Conservation (phyloP, 2,329 filamentous ascomycete species). For the Ceratocystis alfenasii region DNA sequence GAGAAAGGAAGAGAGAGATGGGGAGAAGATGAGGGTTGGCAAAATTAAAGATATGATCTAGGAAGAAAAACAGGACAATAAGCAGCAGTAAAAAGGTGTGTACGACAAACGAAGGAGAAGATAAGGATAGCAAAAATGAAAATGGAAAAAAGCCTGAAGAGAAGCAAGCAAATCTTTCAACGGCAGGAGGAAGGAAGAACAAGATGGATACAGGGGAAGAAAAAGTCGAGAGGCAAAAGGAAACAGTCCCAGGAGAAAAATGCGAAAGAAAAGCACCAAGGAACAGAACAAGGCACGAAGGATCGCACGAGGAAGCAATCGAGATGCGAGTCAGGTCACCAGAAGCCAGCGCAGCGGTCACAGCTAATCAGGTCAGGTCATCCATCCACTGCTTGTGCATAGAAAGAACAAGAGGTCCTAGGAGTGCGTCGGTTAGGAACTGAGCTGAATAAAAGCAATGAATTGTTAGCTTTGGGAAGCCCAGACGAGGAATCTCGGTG, state of each 20-base stretch:
- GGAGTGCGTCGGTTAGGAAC: no score
- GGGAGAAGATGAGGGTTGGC: neutral
- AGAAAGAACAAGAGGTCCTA: neutral
- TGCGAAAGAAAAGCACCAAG: neutral
- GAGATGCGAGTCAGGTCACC: neutral
- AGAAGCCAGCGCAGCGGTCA: no score
- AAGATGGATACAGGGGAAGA: neutral
- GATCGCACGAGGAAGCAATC: constrained; percentile 5
- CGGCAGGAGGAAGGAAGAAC: neutral
- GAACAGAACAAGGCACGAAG: constrained; percentile 10
- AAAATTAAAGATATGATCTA: neutral
- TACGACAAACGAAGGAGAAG: neutral
- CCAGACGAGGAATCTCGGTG: neutral
- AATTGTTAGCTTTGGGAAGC: neutral
- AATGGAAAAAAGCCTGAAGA: neutral
- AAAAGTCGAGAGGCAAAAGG: neutral
- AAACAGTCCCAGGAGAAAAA: neutral
- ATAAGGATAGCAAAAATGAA: neutral
- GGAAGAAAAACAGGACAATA: neutral
- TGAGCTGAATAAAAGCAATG: no score
- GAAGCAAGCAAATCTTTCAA: neutral
- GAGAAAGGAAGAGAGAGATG: neutral
- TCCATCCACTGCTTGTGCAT: neutral
- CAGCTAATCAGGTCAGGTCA: neutral
- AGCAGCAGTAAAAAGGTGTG: neutral